Base-by-base conservation (phyloP, 2,329 filamentous ascomycete species). In the Colletotrichum sp. region DNA sequence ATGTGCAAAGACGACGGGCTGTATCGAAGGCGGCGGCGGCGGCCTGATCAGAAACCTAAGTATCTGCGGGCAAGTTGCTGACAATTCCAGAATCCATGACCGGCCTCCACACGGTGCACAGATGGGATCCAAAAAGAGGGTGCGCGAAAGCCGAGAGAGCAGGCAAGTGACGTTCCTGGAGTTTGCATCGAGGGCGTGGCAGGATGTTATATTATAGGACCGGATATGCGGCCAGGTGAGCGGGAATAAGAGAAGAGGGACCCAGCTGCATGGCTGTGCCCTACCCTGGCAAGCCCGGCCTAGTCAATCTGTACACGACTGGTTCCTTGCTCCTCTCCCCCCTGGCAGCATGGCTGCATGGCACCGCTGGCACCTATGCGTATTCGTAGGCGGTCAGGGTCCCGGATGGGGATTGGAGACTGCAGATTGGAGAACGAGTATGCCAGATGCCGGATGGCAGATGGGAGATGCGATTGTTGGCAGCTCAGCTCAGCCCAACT, bases 161-260 rank as follows among this genome's bases (percentile, higher is more conserved):
- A 32, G 36, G n/a, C n/a, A 52, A 52, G 22, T 59, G 71, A 60
- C 48, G 32, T 52, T 32, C 39, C 9, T 24, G 16, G 63, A 44
- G 48, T 68, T 55, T 32, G 22, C 52, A 55, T 63, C 62, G 60
- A 75, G 60, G 60, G 44, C 70, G 44, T 32, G 52, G 60, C 24
- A 55, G 71, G 52, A 71, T 68, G 32, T 75, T 30, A 57, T 66
- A 73, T 69, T 62, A 60, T 70, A 77, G 69, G 60, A 44, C 71
- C 76, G 76, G 71, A 68, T 65, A 71, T 63, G 65, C 60, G 36
- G 36, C 52, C 24, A 34, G 34, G 26, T 59, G 26, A 48, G 64
- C 74, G 70, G 66, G 60, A 74, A 77, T 77, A 77, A 77, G 68
- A 55, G n/a, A 52, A 55, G 32, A 52, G 28, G 39, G 24, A 64